Percentiles rank a stretch among this genome's conserved stretches.
Conservation (phyloP, 306 rosid species). For the Cucurbita moschata region DNA sequence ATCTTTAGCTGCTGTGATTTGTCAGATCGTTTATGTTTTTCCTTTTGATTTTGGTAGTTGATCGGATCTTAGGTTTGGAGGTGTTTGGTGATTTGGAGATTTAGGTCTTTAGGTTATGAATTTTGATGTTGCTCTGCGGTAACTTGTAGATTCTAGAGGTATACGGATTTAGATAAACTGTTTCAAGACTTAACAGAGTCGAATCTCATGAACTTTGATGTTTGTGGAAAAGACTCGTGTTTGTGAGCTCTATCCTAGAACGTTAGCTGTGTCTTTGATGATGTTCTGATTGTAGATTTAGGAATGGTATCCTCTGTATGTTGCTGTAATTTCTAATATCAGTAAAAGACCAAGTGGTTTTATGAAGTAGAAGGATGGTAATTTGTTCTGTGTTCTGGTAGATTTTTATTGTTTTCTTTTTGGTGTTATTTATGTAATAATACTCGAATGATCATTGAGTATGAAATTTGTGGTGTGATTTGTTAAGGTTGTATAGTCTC, state of each 20-base stretch:
- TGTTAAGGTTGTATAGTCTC: neutral
- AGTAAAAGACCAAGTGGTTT: neutral
- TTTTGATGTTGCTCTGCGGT: neutral
- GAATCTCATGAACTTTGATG: neutral
- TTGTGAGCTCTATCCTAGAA: neutral
- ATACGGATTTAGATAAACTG: neutral
- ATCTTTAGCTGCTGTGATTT: neutral
- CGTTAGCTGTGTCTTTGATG: neutral
- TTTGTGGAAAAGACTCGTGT: neutral
- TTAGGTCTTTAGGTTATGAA: neutral
- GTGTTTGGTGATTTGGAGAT: neutral
- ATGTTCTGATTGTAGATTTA: neutral
- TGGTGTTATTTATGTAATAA: neutral
- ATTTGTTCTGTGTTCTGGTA: neutral
- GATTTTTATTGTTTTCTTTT: neutral
- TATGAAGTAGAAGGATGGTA: neutral
- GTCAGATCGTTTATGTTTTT: neutral
- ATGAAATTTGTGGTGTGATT: neutral
- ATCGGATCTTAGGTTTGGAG: neutral
- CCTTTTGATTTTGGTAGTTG: neutral
- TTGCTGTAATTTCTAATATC: neutral
- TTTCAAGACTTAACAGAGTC: neutral
- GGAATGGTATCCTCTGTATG: neutral
- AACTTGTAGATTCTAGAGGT: neutral
- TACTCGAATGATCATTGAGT: neutral